Conservation (phyloP, 345 rosid genomes). For the Lagerstroemia speciosa region DNA sequence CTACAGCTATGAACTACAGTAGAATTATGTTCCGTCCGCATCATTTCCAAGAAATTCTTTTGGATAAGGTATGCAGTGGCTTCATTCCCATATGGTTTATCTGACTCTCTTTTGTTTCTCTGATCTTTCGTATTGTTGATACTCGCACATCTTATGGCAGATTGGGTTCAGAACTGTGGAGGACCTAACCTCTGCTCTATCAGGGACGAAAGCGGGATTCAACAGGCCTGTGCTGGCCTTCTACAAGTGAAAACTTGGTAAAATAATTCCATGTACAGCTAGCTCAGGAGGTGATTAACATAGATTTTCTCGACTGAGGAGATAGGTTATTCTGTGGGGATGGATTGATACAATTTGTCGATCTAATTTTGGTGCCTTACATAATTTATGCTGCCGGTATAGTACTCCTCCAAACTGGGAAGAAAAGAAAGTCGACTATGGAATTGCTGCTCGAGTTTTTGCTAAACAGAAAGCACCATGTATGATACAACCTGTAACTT, state of each 20-base stretch:
- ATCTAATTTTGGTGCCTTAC: neutral
- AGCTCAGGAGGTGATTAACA: neutral
- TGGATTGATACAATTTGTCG: neutral
- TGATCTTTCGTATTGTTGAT: neutral
- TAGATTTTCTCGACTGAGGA: neutral
- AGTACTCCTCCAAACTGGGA: neutral
- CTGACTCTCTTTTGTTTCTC: neutral
- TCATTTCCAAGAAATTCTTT: conserved; percentile 64
- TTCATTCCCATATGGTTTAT: neutral
- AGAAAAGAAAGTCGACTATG: neutral
- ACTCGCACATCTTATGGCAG: conserved; percentile 29
- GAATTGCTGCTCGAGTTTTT: neutral
- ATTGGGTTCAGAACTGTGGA: conserved; percentile 81
- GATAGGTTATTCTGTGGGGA: neutral
- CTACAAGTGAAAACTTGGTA: conserved; percentile 30
- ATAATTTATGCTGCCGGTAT: neutral
- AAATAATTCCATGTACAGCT: neutral
- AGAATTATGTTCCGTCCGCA: conserved; percentile 45
- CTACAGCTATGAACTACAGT: conserved; percentile 44
- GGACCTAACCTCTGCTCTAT: conserved; percentile 55
- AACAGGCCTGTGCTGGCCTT: conserved; percentile 71
- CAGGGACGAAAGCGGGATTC: conserved; percentile 64
- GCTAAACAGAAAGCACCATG: neutral
- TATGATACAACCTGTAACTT: too few species aligned
- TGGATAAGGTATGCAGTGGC: conserved; percentile 58